Conservation (phyloP, 2,329 filamentous ascomycete genomes). For the Monilinia vaccinii-corymbosi region DNA sequence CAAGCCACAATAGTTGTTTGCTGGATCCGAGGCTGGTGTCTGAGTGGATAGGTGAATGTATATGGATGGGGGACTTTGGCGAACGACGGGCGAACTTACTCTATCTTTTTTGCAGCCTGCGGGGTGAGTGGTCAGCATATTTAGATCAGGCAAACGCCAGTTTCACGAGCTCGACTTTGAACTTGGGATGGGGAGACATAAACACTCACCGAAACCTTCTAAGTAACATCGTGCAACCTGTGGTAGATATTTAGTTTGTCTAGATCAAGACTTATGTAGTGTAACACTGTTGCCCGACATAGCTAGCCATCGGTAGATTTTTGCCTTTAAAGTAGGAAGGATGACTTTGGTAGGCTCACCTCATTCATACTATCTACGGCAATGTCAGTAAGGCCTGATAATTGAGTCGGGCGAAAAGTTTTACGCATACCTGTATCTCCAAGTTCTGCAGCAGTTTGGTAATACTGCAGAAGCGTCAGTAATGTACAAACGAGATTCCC, state of each 20-base stretch:
- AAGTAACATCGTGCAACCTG: constrained; percentile 76
- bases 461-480: constrained; percentile 56
- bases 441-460: constrained; percentile 93
- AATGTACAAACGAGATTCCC: constrained; percentile 16
- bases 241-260: constrained; percentile 3
- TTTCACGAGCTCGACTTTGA: not conserved
- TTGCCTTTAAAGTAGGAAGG: not conserved
- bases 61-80: not conserved
- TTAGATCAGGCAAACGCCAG: constrained; percentile 5
- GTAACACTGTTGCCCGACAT: not conserved
- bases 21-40: not conserved
- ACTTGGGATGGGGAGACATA: not conserved
- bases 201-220: constrained; percentile 67
- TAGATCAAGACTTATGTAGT: constrained; percentile 9
- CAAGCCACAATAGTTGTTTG: constrained; percentile 23
- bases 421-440: constrained; percentile 64
- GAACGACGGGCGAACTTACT: constrained; percentile 48
- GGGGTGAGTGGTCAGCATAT: constrained; percentile 1
- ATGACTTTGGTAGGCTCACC: constrained; percentile 33
- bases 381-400: constrained; percentile 20
- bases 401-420: constrained; percentile 14
- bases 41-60: constrained; percentile 5
- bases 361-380: constrained; percentile 88
- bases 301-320: not conserved
- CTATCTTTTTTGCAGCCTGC: constrained; percentile 80